Conservation (phyloP, 2,329 filamentous ascomycete species). For the Alternaria triticina region DNA sequence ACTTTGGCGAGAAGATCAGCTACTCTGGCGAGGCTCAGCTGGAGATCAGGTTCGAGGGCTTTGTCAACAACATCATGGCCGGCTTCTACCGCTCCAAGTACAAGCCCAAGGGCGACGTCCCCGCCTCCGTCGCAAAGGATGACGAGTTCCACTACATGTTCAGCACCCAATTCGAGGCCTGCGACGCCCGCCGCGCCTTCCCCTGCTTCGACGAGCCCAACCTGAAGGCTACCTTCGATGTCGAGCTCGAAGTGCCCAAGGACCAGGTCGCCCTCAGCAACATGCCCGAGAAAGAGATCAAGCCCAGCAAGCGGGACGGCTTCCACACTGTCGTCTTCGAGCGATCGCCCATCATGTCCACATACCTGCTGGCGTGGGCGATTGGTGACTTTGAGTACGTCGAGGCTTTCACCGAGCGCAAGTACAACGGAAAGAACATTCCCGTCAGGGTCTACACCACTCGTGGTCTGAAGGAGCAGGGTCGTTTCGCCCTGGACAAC, state of each 20-base stretch:
- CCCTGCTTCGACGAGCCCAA: constrained; percentile 99
- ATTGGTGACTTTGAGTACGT: constrained; percentile 97
- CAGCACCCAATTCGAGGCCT: constrained; percentile 97
- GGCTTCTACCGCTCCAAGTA: constrained; percentile 96
- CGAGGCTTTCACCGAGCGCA: constrained; percentile 85
- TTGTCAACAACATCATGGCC: constrained; percentile 85
- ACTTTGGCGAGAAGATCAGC: constrained; percentile 75
- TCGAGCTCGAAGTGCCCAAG: constrained; percentile 87
- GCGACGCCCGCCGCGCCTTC: constrained; percentile 92
- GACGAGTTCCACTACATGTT: constrained; percentile 71
- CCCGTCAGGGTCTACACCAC: constrained; percentile 97
- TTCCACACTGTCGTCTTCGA: constrained; percentile 88
- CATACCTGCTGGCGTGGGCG: constrained; percentile 94
- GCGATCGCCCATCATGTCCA: constrained; percentile 92
- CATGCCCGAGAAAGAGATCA: constrained; percentile 83
- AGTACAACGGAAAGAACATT: constrained; percentile 88
- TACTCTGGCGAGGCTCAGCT: constrained; percentile 70
- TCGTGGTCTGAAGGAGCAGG: constrained; percentile 90
- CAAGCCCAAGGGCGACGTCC: constrained; percentile 75
- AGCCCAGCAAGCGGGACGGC: constrained; percentile 72
- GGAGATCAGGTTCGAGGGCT: constrained; percentile 76
- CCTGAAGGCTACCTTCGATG: constrained; percentile 93
- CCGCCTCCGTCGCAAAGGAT: constrained; percentile 78
- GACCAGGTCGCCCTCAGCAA: constrained; percentile 91
- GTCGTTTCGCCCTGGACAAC: constrained; percentile 85